These are phyloP conservation scores for Dictyostelium gargantuum DNA, from an alignment of 208 protist species.

Conservation along the genomic window DNA sequence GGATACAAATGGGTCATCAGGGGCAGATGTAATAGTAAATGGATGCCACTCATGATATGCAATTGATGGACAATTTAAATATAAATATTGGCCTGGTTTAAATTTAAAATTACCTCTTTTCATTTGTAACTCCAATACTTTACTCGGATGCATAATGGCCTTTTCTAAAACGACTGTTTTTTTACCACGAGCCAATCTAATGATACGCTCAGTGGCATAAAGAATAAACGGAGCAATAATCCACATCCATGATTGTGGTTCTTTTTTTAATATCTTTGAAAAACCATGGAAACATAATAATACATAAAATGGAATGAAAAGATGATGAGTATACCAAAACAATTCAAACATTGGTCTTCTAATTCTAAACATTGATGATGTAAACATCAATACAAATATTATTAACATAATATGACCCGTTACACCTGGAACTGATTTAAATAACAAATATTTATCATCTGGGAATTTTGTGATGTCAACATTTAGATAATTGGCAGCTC, in stretches of 20 bases:
- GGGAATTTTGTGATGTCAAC: background rate
- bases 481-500: background rate
- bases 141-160: constrained; percentile 47
- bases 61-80: constrained; percentile 88
- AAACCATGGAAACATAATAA: constrained; percentile 81
- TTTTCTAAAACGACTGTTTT: background rate
- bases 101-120: constrained; percentile 78
- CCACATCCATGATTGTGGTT: constrained; percentile 71
- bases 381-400: constrained; percentile 82
- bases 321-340: constrained; percentile 89
- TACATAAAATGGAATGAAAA: constrained; percentile 86
- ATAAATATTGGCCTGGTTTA: constrained; percentile 88
- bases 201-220: constrained; percentile 84
- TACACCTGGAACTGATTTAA: constrained; percentile 44
- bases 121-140: constrained; percentile 71
- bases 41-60: constrained; percentile 88
- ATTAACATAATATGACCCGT: constrained; percentile 79
- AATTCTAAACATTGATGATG: constrained; percentile 72
- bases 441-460: constrained; percentile 44
- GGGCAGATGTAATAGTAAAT: constrained; percentile 89
- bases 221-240: constrained; percentile 70
- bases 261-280: constrained; percentile 26
- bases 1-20: constrained; percentile 75
- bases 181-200: constrained; percentile 74
- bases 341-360: constrained; percentile 85